Conservation (phyloP, 805 yeast genomes). For the Komagataella mondaviorum region DNA sequence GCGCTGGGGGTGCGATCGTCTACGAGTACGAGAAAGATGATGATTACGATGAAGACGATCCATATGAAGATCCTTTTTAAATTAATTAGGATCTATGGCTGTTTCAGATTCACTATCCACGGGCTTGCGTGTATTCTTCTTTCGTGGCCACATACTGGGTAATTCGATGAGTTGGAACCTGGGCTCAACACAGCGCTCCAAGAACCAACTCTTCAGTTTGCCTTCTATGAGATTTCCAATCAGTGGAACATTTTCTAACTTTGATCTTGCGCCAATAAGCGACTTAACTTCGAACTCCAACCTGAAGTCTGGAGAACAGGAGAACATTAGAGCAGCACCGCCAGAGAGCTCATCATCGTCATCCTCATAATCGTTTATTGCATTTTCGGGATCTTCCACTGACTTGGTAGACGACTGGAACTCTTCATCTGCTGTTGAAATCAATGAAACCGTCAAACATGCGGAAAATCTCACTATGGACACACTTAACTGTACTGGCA, state of each 20-base stretch:
- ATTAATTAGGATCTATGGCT: not conserved
- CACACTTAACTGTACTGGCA: slow-evolving; percentile 77
- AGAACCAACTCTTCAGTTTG: slow-evolving; percentile 76
- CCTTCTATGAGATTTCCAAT: slow-evolving; percentile 75
- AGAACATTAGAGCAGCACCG: slow-evolving; percentile 71
- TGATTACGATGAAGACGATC: slow-evolving; percentile 97
- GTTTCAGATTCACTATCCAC: slow-evolving; percentile 4
- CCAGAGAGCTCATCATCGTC: slow-evolving; percentile 11
- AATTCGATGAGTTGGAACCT: slow-evolving; percentile 73
- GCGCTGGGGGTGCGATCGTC: slow-evolving; percentile 88
- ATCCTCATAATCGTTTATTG: slow-evolving; percentile 10
- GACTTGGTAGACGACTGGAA: slow-evolving; percentile 5
- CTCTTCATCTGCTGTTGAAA: slow-evolving; percentile 28
- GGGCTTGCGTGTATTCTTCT: slow-evolving; percentile 37
- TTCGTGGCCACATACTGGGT: slow-evolving; percentile 82
- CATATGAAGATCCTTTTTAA: slow-evolving; percentile 89
- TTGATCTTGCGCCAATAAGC: slow-evolving; percentile 83
- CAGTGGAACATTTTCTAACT: slow-evolving; percentile 87
- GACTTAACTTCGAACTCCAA: slow-evolving; percentile 84
- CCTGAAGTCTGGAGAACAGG: slow-evolving; percentile 84
- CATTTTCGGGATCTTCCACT: slow-evolving; percentile 7
- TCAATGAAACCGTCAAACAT: slow-evolving; percentile 65
- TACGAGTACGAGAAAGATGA: slow-evolving; percentile 95
- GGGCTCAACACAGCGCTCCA: slow-evolving; percentile 89
- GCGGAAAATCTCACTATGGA: slow-evolving; percentile 88